phyloP scores from a whole-genome alignment of 2,329 filamentous ascomycete species.

The Alternaria consortialis region DNA sequence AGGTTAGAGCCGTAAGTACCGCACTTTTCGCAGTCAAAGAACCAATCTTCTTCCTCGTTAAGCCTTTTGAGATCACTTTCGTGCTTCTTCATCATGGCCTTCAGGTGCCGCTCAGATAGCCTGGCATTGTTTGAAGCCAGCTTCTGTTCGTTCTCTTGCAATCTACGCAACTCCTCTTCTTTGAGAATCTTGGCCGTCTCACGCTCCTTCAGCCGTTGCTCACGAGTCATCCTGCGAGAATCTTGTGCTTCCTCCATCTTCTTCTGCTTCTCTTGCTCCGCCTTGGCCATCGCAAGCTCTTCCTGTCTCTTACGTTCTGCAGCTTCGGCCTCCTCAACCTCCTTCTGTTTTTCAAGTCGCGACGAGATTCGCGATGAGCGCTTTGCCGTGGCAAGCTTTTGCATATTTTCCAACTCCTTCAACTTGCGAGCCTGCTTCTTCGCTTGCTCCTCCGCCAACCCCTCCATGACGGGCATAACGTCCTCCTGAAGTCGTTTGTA shows the following conservation, averaged over 20 bases:
- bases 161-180: constrained; percentile 80
- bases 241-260: constrained; percentile 80
- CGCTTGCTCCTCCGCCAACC: constrained; percentile 72
- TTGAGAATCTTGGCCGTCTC: constrained; percentile 84
- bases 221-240: constrained; percentile 81
- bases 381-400: constrained; percentile 93
- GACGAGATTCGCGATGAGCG: constrained; percentile 87
- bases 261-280: constrained; percentile 66
- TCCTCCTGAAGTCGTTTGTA: constrained; percentile 76
- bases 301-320: constrained; percentile 71
- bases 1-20: constrained; percentile 86
- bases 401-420: constrained; percentile 80
- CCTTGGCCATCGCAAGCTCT: constrained; percentile 70
- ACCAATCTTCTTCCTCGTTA: constrained; percentile 79
- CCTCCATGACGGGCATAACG: constrained; percentile 84
- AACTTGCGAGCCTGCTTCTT: constrained; percentile 78
- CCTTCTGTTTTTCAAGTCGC: constrained; percentile 79
- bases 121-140: constrained; percentile 57
- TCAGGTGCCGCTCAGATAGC: constrained; percentile 80
- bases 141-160: constrained; percentile 78
- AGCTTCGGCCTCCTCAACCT: constrained; percentile 75
- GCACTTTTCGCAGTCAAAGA: constrained; percentile 90
- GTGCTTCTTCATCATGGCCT: constrained; percentile 81
- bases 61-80: constrained; percentile 79
- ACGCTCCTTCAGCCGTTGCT: constrained; percentile 84